phyloP scores from a whole-genome alignment of 2,329 filamentous ascomycete genomes.

The Endothia cerciana region DNA sequence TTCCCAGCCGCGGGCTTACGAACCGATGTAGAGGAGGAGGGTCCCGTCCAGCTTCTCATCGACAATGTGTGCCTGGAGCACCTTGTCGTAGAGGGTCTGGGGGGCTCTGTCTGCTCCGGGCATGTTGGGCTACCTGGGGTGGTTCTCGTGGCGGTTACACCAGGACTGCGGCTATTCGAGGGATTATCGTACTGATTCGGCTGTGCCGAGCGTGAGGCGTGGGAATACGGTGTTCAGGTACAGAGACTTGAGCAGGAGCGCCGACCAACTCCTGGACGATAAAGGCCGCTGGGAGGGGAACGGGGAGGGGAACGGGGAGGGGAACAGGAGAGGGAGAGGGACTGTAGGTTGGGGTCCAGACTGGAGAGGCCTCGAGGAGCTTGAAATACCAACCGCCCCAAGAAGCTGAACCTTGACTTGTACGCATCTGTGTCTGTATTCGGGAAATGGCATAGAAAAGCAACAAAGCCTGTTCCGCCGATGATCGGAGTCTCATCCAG shows the following conservation, averaged over 20 bases:
- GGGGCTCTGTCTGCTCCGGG: conserved; percentile 73
- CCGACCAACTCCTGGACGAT: neutral
- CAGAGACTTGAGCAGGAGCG: neutral
- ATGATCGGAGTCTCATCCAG: conserved; percentile 9
- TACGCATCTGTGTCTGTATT: neutral
- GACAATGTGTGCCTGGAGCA: conserved; percentile 91
- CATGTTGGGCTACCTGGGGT: conserved; percentile 59
- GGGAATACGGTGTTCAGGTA: neutral
- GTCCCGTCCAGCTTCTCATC: conserved; percentile 95
- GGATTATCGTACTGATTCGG: neutral
- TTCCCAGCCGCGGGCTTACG: conserved; percentile 35
- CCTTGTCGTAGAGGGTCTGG: conserved; percentile 95
- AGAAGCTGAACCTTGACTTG: neutral
- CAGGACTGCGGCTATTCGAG: conserved; percentile 1
- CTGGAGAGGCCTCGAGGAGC: neutral
- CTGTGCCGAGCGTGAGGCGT: neutral
- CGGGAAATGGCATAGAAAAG: neutral
- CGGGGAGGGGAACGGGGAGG: neutral
- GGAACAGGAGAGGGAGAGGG: neutral
- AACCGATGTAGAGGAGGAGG: conserved; percentile 89
- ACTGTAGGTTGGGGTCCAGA: neutral
- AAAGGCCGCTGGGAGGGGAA: neutral
- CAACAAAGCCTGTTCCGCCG: conserved; percentile 10
- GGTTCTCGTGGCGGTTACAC: conserved; percentile 16
- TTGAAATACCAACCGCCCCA: neutral